Evolutionary conservation across 192 early-diverging fungal genomes (phyloP), one percentile per base, ranked within the genome.

Genomic region (Blastocladiella britannica): DNA sequence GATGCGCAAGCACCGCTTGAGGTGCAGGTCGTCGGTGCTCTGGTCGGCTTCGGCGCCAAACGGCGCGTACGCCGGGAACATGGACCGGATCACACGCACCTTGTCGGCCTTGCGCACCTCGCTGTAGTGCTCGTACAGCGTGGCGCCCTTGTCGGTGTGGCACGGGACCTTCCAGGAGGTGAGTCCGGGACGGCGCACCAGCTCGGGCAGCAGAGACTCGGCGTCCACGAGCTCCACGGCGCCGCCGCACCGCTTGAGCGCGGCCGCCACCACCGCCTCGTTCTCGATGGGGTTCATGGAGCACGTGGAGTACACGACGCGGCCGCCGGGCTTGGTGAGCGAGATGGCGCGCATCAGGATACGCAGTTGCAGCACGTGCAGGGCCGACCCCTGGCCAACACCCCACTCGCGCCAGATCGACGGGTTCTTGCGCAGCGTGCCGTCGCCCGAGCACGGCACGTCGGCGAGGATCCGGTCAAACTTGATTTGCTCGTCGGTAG

Each of bases 381-480:
- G 79, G 30, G 71, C 73, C 60, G 91, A 77, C 20, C 83, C 88
- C 55, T 76, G 74, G 25, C 74, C 80, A 56, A 79, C 65, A 5
- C 68, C 70, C 93, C 93, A 99, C 54, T 78, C 80, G 56, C 75
- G 79, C 91, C 91, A 99, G 28, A 97, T 86, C 55, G 75, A 74
- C 60, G 78, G 74, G 67, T 99, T 99, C 70, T 99, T 99, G 63
- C 95, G 82, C 28, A 96, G 68, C 2, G 95, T 99, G 26, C 91
- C 95, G 63, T 99, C 95, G 56, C 95, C 95, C 60, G 86, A 82
- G 78, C 95, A 99, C 2, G 95, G 95, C 15, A 97, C 95, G 70
- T 99, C 95, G 56, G 82, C 85, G 30, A 99, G 75, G 52, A 99
- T 89, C 54, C 93, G 82, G 66, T 99, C 95, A 76, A 99, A 99